Base-by-base conservation (phyloP, 1,284 basidiomycete genomes). In the Irpex sp. region DNA sequence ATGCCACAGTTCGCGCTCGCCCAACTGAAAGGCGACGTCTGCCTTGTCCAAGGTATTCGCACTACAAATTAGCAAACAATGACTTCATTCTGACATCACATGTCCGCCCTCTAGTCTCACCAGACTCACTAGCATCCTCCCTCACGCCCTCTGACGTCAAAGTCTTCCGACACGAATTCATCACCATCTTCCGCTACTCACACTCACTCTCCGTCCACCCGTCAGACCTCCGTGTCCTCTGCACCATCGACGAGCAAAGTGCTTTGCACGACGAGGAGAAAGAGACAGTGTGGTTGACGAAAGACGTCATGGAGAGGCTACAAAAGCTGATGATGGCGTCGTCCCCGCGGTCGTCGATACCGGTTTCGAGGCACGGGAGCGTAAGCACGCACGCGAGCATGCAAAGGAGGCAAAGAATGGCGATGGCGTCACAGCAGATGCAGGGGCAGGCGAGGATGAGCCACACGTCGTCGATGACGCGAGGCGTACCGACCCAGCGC, bases 221-320 rank as follows among this genome's bases (percentile, higher is more conserved):
- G 33, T 68, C 72, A 5, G 77, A 89, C 67, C 76, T 89, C 33
- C 78, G 76, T 66, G 79, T 88, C 65, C 74, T 88, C 57, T 83
- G 86, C 70, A 70, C 75, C 33, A 81, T 88, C 58, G 79, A 82
- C 59, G 81, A 82, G 19, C 72, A 72, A 35, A 72, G 77, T 57
- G 76, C 81, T 54, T 79, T 78, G 31, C 86, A 88, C 66, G 87
- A 89, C 68, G 82, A 84, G 67, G 86, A 88, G 43, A 83, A 77
- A 62, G 87, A 80, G 63, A 85, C 81, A 8, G 86, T 88, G 33
- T 88, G 86, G 70, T 77, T 89, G 54, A 82, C 86, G 8, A 81
- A 79, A 65, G 80, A 84, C 62, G 76, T 85, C 46, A 81, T 87
- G 78, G 77, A 78, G 31, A 80, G 79, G 46, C 68, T 88, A 62